Evolutionary conservation across 345 rosid genomes (phyloP), one percentile per base, ranked within the genome.

Genomic region (Populus euphratica): DNA sequence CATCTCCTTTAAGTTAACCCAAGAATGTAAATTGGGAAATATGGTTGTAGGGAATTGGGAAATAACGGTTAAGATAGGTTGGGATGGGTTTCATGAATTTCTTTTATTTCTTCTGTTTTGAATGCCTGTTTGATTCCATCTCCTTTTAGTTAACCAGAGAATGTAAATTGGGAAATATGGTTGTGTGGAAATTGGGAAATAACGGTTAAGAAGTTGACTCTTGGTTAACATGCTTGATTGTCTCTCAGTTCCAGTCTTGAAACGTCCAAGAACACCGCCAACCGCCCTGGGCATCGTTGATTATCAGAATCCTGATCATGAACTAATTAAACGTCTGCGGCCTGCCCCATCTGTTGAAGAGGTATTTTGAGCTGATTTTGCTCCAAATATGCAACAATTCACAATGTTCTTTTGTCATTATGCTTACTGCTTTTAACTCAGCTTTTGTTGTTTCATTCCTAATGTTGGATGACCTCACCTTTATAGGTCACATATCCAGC

Each of bases 271-370:
- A 81, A 90, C 99, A 20, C 93, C 94, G 67, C 88, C 93, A 80
- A 71, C 92, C 43, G 80, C 81, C 38, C 86, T 94, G 1, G 88
- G 89, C 52, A 86, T 92, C 85, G 87, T 89, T 84, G 99, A 95
- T 82, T 96, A 93, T 85, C 99, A 88, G 78, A 87, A 69, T 81
- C 78, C 92, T 50, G 98, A 96, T 25, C 97, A 89, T 71, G 99
- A 93, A 75, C 89, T 90, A 75, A 87, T 92, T 90, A 93, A 92
- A 86, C 91, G 99, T 43, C 81, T 92, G 21, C 90, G 97, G 77
- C 85, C 97, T 82, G 80, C 89, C 31, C 94, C 88, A 77, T 89
- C 93, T 67, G 83, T 89, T 49, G 97, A 92, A 85, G 97, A 92
- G 94, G 97, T 92, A 83, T 82, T 41, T 49, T 50, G 63, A 20